These are phyloP conservation scores for Suillus tomentosus DNA, from an alignment of 768 basidiomycete species.

Conservation along the genomic window DNA sequence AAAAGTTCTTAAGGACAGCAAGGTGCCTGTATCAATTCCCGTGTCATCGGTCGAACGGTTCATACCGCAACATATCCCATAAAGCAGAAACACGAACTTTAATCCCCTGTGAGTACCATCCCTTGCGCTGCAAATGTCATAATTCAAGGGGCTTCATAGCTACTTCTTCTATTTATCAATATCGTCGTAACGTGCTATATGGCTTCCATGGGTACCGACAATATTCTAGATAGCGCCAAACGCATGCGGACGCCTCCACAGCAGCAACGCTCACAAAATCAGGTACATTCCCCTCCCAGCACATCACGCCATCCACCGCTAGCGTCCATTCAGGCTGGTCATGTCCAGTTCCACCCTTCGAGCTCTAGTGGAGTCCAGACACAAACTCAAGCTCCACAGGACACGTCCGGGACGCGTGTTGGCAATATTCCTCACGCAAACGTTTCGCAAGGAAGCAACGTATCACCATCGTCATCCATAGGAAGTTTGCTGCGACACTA, in stretches of 20 bases:
- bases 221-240: neutral
- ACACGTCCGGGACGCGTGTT: neutral
- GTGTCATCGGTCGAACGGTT: neutral
- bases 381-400: neutral
- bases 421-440: constrained; percentile 2
- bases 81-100: constrained; percentile 2
- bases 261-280: constrained; percentile 7
- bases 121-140: neutral
- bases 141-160: neutral
- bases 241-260: neutral
- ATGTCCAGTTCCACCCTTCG: constrained; percentile 2
- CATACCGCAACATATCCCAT: constrained; percentile 3
- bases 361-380: neutral
- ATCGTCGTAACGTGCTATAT: neutral
- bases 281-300: constrained; percentile 1
- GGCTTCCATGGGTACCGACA: neutral
- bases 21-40: neutral
- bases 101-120: neutral
- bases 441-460: constrained; percentile 3
- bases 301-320: constrained; percentile 4
- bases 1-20: neutral
- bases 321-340: constrained; percentile 11
- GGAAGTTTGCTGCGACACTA: constrained; percentile 23
- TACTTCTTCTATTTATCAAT: neutral
- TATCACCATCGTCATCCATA: constrained; percentile 22